phyloP scores from a whole-genome alignment of 768 basidiomycete genomes.

The Termitomyces sp. region DNA sequence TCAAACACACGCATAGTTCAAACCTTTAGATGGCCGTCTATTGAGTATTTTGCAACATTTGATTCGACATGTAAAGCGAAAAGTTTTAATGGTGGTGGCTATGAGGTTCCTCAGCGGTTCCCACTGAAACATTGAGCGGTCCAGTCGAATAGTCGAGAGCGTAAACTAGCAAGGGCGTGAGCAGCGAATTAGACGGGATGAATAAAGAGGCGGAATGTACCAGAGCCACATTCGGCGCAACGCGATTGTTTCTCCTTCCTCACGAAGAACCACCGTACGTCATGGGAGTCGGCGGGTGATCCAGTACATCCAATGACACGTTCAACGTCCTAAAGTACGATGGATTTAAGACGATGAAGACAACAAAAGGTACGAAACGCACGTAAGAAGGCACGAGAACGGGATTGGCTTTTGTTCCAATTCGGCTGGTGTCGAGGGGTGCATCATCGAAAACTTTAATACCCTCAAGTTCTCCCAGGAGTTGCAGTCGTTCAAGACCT shows the following conservation, averaged over 20 bases:
- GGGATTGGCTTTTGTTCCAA: constrained; percentile 86
- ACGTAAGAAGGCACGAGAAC: constrained; percentile 86
- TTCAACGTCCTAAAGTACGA: constrained; percentile 53
- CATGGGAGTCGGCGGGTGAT: constrained; percentile 91
- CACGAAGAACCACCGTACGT: constrained; percentile 80
- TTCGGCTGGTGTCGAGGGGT: constrained; percentile 76
- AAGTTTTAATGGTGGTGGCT: constrained; percentile 7
- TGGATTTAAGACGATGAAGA: background rate
- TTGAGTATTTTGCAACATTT: constrained; percentile 3
- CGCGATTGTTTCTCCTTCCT: constrained; percentile 63
- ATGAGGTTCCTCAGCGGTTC: constrained; percentile 3
- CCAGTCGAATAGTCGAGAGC: constrained; percentile 47
- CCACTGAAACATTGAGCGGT: constrained; percentile 4
- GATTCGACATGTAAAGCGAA: background rate
- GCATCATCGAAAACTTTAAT: constrained; percentile 86
- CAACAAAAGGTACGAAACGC: constrained; percentile 24
- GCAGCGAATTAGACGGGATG: background rate
- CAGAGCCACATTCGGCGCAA: constrained; percentile 92
- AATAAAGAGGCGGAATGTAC: constrained; percentile 38
- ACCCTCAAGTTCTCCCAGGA: constrained; percentile 85
- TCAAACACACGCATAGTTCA: background rate
- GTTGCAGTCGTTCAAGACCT: constrained; percentile 93
- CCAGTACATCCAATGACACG: constrained; percentile 95
- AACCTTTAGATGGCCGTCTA: background rate
- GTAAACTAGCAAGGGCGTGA: constrained; percentile 46